Percentiles rank a stretch among this genome's conserved stretches.
phyloP scores from a whole-genome alignment of 306 rosid genomes.

The Dryas octopetala region DNA sequence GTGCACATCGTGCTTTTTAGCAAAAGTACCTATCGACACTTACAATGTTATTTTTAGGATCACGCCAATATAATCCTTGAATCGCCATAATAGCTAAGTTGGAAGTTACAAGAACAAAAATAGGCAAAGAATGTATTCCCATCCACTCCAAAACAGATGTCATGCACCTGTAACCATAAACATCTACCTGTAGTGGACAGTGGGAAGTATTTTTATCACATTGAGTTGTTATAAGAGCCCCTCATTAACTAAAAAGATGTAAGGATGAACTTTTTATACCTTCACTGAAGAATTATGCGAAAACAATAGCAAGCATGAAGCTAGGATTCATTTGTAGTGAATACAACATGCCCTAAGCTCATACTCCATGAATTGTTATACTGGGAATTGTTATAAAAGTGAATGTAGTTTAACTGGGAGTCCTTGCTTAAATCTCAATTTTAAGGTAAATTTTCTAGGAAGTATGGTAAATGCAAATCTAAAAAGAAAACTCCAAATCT shows the following conservation, averaged over 20 bases:
- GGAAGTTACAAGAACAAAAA: conserved; percentile 67
- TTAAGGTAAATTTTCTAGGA: neutral
- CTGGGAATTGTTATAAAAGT: neutral
- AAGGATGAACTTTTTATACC: neutral
- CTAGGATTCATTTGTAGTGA: neutral
- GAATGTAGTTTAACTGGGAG: neutral
- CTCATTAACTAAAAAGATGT: neutral
- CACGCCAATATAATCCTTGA: conserved; percentile 74
- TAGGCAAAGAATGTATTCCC: conserved; percentile 79
- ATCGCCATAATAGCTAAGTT: conserved; percentile 64
- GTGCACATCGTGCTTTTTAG: neutral
- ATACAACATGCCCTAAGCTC: neutral
- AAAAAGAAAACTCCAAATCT: neutral
- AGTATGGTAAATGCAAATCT: neutral
- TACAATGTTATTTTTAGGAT: conserved; percentile 73
- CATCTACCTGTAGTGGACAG: conserved; percentile 64
- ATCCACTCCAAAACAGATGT: conserved; percentile 77
- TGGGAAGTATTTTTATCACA: conserved; percentile 14
- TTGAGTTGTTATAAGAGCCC: neutral
- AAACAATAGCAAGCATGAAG: neutral
- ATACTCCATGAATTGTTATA: neutral
- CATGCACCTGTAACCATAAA: conserved; percentile 49
- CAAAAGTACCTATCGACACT: conserved; percentile 10
- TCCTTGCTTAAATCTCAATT: neutral
- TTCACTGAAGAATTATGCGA: neutral